phyloP scores from a whole-genome alignment of 352 stramenopile species.

The Elongisporangium prolatum region DNA sequence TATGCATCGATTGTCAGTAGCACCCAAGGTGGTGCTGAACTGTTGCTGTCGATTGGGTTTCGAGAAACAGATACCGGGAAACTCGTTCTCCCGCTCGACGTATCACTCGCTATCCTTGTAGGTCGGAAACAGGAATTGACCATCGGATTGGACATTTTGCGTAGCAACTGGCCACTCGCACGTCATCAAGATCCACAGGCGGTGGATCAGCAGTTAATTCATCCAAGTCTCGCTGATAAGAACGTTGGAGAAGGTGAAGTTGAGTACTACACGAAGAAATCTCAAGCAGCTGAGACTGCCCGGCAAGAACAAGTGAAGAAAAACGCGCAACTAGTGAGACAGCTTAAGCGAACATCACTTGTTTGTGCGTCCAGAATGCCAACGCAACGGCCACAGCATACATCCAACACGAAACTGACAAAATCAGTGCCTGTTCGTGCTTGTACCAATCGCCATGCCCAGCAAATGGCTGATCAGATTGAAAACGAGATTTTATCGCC shows the following conservation, averaged over 20 bases:
- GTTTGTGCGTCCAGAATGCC: background rate
- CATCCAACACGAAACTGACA: background rate
- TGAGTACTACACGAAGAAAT: slow-evolving; percentile 26
- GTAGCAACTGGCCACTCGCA: background rate
- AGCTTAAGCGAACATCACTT: slow-evolving; percentile 15
- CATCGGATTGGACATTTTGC: slow-evolving; percentile 16
- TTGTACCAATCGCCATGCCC: background rate
- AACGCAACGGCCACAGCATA: background rate
- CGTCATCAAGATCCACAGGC: background rate
- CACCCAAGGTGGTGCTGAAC: slow-evolving; percentile 26
- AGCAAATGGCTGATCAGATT: slow-evolving; percentile 13
- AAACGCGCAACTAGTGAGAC: slow-evolving; percentile 16
- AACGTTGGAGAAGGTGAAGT: slow-evolving; percentile 4
- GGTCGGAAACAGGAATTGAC: slow-evolving; percentile 46
- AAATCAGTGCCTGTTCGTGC: background rate
- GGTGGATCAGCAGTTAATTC: background rate
- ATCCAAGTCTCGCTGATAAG: background rate
- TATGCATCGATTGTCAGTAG: slow-evolving; percentile 34
- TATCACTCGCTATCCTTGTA: slow-evolving; percentile 13
- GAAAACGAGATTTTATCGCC: slow-evolving; percentile 30
- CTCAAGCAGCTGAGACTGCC: slow-evolving; percentile 16
- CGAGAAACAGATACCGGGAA: slow-evolving; percentile 35
- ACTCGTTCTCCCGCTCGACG: slow-evolving; percentile 29
- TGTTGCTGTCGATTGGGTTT: slow-evolving; percentile 50
- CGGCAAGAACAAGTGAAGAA: slow-evolving; percentile 20